Evolutionary conservation across 192 early-diverging fungal species (phyloP), one percentile per base, ranked within the genome.

Genomic region (Phlyctochytrium arcticum): DNA sequence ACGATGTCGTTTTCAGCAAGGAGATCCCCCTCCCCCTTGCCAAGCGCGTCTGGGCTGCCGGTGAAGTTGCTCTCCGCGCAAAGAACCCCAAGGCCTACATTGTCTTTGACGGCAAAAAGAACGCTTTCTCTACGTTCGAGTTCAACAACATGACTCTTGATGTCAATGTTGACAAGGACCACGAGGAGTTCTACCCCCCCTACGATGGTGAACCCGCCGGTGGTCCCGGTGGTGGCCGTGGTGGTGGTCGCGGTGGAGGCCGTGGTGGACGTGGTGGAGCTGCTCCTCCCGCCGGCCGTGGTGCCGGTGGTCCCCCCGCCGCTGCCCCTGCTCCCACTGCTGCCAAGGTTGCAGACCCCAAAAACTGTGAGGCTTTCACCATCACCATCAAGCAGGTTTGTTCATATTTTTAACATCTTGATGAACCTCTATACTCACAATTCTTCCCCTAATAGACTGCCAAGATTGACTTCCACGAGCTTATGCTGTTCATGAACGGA

Each of bases 41-140:
- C 30, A 32, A 55, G 9, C 35, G 37, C 30, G 68, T 36, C 7
- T 75, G 62, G 58, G 17, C 12, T 37, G n/a, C 59, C 15, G 49
- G 51, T 3, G 61, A 68, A 37, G 36, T 24, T 8, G 12, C 31
- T n/a, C 34, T 75, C 19, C 57, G 68, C 1, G 54, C 26, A 30
- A 54, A 48, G 12, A 23, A 70, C 51, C 6, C 21, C 5, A 48
- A 39, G 26, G 37, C 46, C 3, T 65, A 44, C 57, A 46, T 74
- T 23, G 73, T 37, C 21, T 75, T 39, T 49, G 73, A 75, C 51
- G 73, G 73, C 17, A 36, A 44, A 6, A 60, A 62, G 54, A 69
- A 59, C 35, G 73, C 73, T 5, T 75, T 51, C 47, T 57, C 63
- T 1, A 65, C 54, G 8, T 1, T n/a, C 3, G 17, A 62, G 4